These are phyloP conservation scores for Raffaelea ambrosiae DNA, from an alignment of 2,329 filamentous ascomycete species.

Conservation along the genomic window DNA sequence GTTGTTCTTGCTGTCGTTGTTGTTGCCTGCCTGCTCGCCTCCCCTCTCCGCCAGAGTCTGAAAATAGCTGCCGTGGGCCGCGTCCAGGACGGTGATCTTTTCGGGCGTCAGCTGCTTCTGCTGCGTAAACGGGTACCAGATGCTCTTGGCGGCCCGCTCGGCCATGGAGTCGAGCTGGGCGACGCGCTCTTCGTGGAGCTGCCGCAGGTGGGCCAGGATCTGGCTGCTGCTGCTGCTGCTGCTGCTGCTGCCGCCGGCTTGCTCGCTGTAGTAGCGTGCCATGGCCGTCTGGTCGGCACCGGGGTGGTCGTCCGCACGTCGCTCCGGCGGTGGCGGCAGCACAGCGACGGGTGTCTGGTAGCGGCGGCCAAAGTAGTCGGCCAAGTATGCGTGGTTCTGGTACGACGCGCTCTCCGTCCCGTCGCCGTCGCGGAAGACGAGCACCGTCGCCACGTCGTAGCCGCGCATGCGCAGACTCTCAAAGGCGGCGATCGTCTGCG, in stretches of 20 bases:
- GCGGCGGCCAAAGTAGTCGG: constrained; percentile 55
- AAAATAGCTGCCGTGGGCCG: constrained; percentile 71
- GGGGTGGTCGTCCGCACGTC: constrained; percentile 18
- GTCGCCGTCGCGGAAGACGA: constrained; percentile 48
- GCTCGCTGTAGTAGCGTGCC: constrained; percentile 51
- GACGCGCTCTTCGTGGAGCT: constrained; percentile 48
- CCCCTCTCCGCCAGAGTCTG: constrained; percentile 33
- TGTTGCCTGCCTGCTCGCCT: too few species aligned
- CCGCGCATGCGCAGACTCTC: constrained; percentile 72
- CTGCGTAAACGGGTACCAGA: constrained; percentile 87
- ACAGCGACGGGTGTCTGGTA: constrained; percentile 50
- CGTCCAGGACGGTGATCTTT: constrained; percentile 69
- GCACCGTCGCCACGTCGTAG: constrained; percentile 63
- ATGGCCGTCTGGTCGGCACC: constrained; percentile 46
- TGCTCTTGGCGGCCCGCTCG: constrained; percentile 48
- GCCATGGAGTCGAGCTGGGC: constrained; percentile 53
- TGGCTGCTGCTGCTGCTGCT: constrained; percentile 16
- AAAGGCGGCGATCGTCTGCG: constrained; percentile 68
- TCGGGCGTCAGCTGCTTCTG: constrained; percentile 54
- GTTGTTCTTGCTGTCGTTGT: too few species aligned
- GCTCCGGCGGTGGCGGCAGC: constrained; percentile 49
- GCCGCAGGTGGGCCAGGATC: constrained; percentile 42
- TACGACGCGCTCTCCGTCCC: constrained; percentile 60
- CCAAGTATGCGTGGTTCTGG: constrained; percentile 41
- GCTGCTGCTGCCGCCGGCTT: too few species aligned